Evolutionary conservation across 805 yeast species (phyloP).

Genomic region (Lipomyces yamanashiensis): DNA sequence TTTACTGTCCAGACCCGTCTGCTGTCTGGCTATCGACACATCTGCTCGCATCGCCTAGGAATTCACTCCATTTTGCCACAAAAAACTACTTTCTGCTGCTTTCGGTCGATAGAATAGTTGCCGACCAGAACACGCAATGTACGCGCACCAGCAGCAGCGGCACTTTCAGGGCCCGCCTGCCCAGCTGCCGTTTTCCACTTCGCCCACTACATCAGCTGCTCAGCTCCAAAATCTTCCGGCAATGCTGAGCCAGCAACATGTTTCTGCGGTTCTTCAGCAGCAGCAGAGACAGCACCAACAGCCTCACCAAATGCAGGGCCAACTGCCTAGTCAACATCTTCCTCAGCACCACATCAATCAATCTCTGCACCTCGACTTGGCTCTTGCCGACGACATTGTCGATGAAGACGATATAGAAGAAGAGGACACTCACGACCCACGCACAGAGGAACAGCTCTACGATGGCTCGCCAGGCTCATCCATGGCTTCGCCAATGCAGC

Average conservation of each 20-base stretch:
- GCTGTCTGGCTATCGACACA: neutral
- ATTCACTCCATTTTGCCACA: neutral
- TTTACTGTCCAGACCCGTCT: slow-evolving; percentile 10
- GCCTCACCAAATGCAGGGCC: neutral
- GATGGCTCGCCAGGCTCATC: slow-evolving; percentile 26
- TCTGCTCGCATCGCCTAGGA: neutral
- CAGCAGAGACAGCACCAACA: slow-evolving; percentile 23
- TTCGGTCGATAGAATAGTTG: neutral
- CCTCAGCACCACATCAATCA: slow-evolving; percentile 18
- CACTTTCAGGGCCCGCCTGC: slow-evolving; percentile 27
- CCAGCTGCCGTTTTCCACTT: slow-evolving; percentile 17
- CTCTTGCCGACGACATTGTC: slow-evolving; percentile 19
- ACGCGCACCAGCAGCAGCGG: slow-evolving; percentile 35
- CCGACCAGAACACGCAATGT: slow-evolving; percentile 14
- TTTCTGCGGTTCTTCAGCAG: slow-evolving; percentile 20
- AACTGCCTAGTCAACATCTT: slow-evolving; percentile 3
- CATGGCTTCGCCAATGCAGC: slow-evolving; percentile 21
- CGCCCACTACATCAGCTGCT: slow-evolving; percentile 11
- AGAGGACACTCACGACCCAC: slow-evolving; percentile 10
- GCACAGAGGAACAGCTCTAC: slow-evolving; percentile 12
- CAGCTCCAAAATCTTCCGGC: slow-evolving; percentile 22
- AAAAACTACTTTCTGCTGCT: neutral
- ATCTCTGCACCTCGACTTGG: slow-evolving; percentile 22
- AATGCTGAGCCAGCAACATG: slow-evolving; percentile 27
- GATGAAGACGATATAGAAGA: slow-evolving; percentile 30